These are phyloP conservation scores for Picea engelmannii DNA, from an alignment of 83 land plant species.

Conservation along the genomic window DNA sequence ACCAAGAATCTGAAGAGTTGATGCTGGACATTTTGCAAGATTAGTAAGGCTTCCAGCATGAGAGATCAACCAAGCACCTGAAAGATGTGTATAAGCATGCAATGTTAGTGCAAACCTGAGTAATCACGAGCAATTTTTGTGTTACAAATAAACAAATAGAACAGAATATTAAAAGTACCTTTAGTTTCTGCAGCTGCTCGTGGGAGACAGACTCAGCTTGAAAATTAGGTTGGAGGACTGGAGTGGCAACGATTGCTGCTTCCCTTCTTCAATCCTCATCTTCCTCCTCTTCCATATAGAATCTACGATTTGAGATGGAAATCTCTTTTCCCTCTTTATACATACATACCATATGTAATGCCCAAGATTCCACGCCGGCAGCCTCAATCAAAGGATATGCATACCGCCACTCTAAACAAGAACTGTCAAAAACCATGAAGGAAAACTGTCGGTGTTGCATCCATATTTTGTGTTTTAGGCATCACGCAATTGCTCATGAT, in stretches of 20 bases:
- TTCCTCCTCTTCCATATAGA: not conserved
- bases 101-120: no score
- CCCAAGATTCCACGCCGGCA: slow-evolving; percentile 83
- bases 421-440: slow-evolving; percentile 95
- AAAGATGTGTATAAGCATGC: no score
- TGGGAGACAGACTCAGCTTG: slow-evolving; percentile 26
- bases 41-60: no score
- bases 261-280: slow-evolving; percentile 32
- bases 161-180: slow-evolving; percentile 12
- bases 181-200: slow-evolving; percentile 38
- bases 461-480: slow-evolving; percentile 35
- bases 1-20: no score
- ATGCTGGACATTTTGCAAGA: no score
- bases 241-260: slow-evolving; percentile 27
- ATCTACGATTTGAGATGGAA: no score
- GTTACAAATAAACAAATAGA: not conserved
- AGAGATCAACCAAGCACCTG: no score
- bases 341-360: no score
- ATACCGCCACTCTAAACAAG: slow-evolving; percentile 93
- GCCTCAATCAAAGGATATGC: slow-evolving; percentile 78
- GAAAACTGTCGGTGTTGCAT: slow-evolving; percentile 64
- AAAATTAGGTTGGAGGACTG: slow-evolving; percentile 28
- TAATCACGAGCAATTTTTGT: no score
- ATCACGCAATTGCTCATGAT: slow-evolving; percentile 91
- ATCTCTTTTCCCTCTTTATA: no score